Conservation (phyloP, 2,329 filamentous ascomycete genomes). For the Venturia aucupariae region DNA sequence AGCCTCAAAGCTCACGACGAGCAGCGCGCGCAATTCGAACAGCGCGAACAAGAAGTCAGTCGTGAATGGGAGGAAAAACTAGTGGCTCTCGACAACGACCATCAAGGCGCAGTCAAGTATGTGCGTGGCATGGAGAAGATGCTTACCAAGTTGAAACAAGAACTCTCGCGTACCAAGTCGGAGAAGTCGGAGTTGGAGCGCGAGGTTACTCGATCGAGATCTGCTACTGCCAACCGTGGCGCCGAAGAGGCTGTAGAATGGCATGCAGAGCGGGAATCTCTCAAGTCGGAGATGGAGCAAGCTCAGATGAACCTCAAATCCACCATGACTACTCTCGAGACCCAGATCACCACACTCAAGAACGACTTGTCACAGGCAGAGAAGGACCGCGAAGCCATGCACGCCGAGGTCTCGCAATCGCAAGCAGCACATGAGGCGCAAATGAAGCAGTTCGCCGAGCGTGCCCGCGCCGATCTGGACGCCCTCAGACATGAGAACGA, state of each 20-base stretch:
- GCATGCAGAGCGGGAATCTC: conserved; percentile 61
- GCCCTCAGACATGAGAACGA: conserved; percentile 75
- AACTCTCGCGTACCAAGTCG: conserved; percentile 83
- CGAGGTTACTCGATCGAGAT: conserved; percentile 35
- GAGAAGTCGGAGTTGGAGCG: conserved; percentile 75
- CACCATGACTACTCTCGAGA: conserved; percentile 60
- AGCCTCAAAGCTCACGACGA: conserved; percentile 78
- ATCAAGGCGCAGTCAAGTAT: conserved; percentile 95
- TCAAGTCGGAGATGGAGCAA: conserved; percentile 59
- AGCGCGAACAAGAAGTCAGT: conserved; percentile 79
- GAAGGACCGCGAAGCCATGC: conserved; percentile 59
- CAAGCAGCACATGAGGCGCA: conserved; percentile 4
- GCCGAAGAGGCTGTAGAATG: conserved; percentile 44
- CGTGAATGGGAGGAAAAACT: conserved; percentile 85
- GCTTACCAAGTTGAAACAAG: conserved; percentile 96
- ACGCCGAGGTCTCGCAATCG: conserved; percentile 34
- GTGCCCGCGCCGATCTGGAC: conserved; percentile 61
- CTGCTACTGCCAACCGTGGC: conserved; percentile 32
- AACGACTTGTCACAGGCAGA: conserved; percentile 58
- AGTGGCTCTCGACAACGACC: conserved; percentile 88
- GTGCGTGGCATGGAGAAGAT: conserved; percentile 99
- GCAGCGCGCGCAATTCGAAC: conserved; percentile 65
- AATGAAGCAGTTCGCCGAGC: conserved; percentile 46
- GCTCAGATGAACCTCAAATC: conserved; percentile 60
- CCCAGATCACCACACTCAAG: conserved; percentile 58